Conservation (phyloP, 768 basidiomycete genomes). For the Podaxis carcinomalis region DNA sequence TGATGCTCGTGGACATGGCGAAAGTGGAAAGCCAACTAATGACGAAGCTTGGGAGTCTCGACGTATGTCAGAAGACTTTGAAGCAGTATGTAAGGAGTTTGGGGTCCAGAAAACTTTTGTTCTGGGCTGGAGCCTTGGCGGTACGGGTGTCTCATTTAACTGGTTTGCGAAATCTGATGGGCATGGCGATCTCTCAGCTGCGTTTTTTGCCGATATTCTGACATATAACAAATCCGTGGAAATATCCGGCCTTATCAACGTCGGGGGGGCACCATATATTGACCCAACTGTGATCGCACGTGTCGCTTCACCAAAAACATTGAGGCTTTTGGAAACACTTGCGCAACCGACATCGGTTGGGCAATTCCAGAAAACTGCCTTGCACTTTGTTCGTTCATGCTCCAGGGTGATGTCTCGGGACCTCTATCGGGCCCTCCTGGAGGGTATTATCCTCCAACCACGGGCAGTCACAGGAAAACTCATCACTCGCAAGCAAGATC, state of each 20-base stretch:
- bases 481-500: constrained; percentile 22
- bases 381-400: constrained; percentile 17
- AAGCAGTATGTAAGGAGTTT: constrained; percentile 26
- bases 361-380: constrained; percentile 19
- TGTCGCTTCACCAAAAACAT: constrained; percentile 15
- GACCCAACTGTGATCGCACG: constrained; percentile 15
- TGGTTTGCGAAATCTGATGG: not conserved
- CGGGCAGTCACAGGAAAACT: constrained; percentile 18
- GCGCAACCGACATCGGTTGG: constrained; percentile 19
- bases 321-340: constrained; percentile 17
- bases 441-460: constrained; percentile 22
- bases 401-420: constrained; percentile 13
- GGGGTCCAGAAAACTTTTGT: constrained; percentile 24
- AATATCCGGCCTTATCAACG: constrained; percentile 24
- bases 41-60: constrained; percentile 23
- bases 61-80: constrained; percentile 27
- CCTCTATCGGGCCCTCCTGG: constrained; percentile 18
- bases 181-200: constrained; percentile 5
- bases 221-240: constrained; percentile 20
- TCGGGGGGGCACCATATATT: constrained; percentile 24
- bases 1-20: constrained; percentile 29
- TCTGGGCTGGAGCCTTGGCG: constrained; percentile 26
- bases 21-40: constrained; percentile 23
- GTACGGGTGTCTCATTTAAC: not conserved
- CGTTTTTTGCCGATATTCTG: constrained; percentile 22